Evolutionary conservation across 83 land plant species (phyloP).

Genomic region (Picea mariana): DNA sequence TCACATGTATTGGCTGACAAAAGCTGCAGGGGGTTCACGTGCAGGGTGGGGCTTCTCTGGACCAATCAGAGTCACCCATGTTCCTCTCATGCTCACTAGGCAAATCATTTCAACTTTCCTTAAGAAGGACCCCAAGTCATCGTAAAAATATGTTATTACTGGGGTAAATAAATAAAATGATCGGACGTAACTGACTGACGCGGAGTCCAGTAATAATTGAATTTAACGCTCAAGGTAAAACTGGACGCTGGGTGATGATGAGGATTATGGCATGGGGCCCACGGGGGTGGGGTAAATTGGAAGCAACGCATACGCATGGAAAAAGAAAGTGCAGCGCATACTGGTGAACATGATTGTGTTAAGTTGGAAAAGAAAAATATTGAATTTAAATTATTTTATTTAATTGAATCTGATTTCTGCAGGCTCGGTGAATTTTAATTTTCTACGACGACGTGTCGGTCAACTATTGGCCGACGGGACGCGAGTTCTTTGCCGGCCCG

Average conservation of each 20-base stretch:
- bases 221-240: not conserved
- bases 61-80: not conserved
- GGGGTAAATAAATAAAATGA: not conserved
- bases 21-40: constrained; percentile 16
- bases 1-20: constrained; percentile 15
- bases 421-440: too few relatives aligned
- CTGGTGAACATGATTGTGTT: not conserved
- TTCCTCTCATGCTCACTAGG: not conserved
- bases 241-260: not conserved
- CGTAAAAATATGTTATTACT: not conserved
- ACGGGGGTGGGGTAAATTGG: not conserved
- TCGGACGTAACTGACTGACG: too few relatives aligned
- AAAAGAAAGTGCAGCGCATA: not conserved
- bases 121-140: not conserved
- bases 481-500: not conserved
- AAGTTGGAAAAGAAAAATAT: not conserved
- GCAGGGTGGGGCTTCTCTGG: not conserved
- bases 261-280: not conserved
- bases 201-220: not conserved
- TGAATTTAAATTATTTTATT: not conserved
- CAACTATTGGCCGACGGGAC: not conserved
- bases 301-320: constrained; percentile 2
- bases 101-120: not conserved
- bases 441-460: not conserved
- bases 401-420: not conserved